phyloP scores from a whole-genome alignment of 2,329 filamentous ascomycete genomes.

The Penicillium rolfsii region DNA sequence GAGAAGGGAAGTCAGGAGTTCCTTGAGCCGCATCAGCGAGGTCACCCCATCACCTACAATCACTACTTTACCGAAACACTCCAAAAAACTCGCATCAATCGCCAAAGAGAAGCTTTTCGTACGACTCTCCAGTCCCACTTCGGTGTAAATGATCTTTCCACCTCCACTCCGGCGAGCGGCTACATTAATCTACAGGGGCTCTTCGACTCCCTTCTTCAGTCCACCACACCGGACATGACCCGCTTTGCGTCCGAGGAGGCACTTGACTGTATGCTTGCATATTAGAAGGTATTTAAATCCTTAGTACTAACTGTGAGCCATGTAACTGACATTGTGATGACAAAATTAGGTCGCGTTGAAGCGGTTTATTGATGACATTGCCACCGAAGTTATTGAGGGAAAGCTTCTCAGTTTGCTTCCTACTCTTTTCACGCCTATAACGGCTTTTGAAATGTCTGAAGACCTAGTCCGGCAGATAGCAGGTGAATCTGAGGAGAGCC shows the following conservation, averaged over 20 bases:
- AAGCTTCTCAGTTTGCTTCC: too few relatives aligned
- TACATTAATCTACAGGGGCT: not conserved
- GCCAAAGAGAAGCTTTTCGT: not conserved
- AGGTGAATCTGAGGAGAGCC: not conserved
- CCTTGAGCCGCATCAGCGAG: not conserved
- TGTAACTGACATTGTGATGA: too few relatives aligned
- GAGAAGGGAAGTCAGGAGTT: not conserved
- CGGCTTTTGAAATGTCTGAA: not conserved
- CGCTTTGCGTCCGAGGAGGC: not conserved
- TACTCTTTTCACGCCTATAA: not conserved
- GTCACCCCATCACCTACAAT: slow-evolving; percentile 2
- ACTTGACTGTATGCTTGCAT: not conserved
- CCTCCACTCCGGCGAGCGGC: not conserved
- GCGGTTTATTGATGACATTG: too few relatives aligned
- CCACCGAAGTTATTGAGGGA: too few relatives aligned
- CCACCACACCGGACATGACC: not conserved
- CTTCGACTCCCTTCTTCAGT: not conserved
- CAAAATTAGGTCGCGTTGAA: too few relatives aligned
- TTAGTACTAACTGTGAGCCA: not conserved
- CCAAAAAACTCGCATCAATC: not conserved
- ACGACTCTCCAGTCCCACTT: not conserved
- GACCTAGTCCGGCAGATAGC: not conserved
- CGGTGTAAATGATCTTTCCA: not conserved
- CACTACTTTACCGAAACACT: slow-evolving; percentile 4
- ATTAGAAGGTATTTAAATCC: not conserved